These are phyloP conservation scores for Inga oerstediana DNA, from an alignment of 306 rosid genomes.

Conservation along the genomic window DNA sequence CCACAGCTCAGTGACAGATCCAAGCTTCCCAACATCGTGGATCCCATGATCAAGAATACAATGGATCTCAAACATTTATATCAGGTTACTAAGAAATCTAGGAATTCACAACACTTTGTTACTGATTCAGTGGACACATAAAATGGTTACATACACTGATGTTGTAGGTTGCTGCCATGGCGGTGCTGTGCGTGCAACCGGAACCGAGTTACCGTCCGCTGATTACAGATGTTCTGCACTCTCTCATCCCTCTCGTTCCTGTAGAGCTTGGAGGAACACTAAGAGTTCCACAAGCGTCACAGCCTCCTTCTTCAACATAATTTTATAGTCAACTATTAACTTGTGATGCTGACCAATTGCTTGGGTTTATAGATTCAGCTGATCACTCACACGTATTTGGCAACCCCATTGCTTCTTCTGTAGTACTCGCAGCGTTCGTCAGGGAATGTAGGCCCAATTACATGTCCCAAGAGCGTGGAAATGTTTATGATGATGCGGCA, in stretches of 20 bases:
- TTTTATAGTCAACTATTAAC: slow-evolving; percentile 22
- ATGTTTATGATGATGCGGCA: slow-evolving; percentile 30
- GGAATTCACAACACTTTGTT: not conserved
- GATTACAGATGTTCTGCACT: slow-evolving; percentile 92
- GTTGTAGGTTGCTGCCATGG: slow-evolving; percentile 92
- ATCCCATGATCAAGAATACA: slow-evolving; percentile 77
- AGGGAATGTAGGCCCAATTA: slow-evolving; percentile 27
- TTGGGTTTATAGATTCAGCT: slow-evolving; percentile 7
- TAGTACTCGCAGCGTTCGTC: slow-evolving; percentile 1
- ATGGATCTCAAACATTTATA: slow-evolving; percentile 91
- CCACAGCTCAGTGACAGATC: slow-evolving; percentile 96
- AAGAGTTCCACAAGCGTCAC: slow-evolving; percentile 51
- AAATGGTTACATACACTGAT: not conserved
- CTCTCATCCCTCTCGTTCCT: slow-evolving; percentile 90
- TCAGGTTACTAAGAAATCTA: slow-evolving; percentile 65
- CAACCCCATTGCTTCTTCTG: not conserved
- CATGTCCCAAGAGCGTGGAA: slow-evolving; percentile 26
- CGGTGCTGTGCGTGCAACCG: slow-evolving; percentile 93
- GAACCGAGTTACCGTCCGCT: slow-evolving; percentile 97
- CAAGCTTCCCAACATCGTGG: slow-evolving; percentile 90
- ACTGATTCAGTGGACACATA: not conserved
- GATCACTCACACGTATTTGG: not conserved
- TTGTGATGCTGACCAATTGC: slow-evolving; percentile 28
- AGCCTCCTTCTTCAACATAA: slow-evolving; percentile 37
- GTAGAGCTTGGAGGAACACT: slow-evolving; percentile 93